Conservation (phyloP, 108 stramenopile genomes). For the Discostella pseudostelligera region DNA sequence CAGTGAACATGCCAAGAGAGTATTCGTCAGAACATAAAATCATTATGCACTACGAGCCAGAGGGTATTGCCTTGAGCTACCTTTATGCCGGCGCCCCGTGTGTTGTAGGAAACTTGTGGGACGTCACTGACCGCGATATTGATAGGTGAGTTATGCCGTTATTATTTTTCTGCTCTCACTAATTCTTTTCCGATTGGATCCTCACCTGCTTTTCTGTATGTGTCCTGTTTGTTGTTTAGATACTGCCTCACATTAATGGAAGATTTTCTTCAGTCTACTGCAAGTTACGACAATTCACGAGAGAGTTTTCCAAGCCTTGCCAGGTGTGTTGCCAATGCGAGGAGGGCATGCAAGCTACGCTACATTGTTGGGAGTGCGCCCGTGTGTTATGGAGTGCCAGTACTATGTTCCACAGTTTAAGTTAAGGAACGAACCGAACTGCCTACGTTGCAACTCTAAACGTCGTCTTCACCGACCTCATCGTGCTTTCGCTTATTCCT, state of each 20-base stretch:
- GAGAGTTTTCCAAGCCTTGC: conserved; percentile 53
- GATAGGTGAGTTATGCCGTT: conserved; percentile 68
- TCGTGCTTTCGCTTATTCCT: conserved; percentile 42
- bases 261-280: conserved; percentile 41
- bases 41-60: conserved; percentile 84
- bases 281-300: conserved; percentile 1
- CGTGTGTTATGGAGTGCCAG: conserved; percentile 93
- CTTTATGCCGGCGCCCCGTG: conserved; percentile 89
- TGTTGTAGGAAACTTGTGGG: conserved; percentile 98
- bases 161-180: conserved; percentile 7
- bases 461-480: conserved; percentile 13
- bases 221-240: conserved; percentile 43
- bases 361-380: conserved; percentile 93
- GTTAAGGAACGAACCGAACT: no score
- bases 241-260: conserved; percentile 66
- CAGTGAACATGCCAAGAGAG: conserved; percentile 60
- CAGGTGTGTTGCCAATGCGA: conserved; percentile 77
- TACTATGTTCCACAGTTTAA: no score
- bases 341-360: conserved; percentile 87
- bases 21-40: conserved; percentile 21
- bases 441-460: background rate
- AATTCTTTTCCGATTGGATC: background rate
- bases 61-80: conserved; percentile 91
- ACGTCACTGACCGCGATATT: conserved; percentile 98
- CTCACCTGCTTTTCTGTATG: background rate